A percentile compares a stretch with the other conserved stretches of the same genome.
These are phyloP conservation scores for Incumbomyces lentus DNA, from an alignment of 2,329 filamentous ascomycete species.

Conservation along the genomic window DNA sequence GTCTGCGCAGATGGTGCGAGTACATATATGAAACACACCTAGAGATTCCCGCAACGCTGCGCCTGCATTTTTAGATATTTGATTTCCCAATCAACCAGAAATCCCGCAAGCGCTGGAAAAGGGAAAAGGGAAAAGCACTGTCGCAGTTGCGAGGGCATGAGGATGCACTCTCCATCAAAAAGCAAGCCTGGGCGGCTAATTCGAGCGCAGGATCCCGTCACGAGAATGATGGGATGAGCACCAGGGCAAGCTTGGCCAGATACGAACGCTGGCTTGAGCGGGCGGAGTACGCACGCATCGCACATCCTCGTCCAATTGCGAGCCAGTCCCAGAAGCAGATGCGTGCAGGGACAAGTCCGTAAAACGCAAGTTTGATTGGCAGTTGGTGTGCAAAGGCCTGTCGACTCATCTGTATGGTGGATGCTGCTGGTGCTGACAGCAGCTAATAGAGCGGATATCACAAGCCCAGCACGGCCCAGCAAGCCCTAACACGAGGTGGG, in stretches of 20 bases:
- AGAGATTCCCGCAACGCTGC: neutral
- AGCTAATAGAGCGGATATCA: constrained; percentile 3
- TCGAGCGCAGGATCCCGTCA: neutral
- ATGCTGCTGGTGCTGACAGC: neutral
- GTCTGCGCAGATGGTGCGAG: constrained; percentile 2
- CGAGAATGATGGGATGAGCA: neutral
- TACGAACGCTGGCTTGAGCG: neutral
- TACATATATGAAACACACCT: constrained; percentile 3
- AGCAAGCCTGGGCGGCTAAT: constrained; percentile 1
- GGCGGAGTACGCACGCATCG: neutral
- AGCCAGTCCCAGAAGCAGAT: neutral
- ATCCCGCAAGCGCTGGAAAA: neutral
- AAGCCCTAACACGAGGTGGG: too few species aligned
- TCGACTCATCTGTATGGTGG: neutral
- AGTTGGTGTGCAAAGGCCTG: neutral
- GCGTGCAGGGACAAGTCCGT: neutral
- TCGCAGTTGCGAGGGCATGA: too few species aligned
- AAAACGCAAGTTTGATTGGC: constrained; percentile 1
- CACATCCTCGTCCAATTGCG: neutral
- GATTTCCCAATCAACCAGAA: neutral
- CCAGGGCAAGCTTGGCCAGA: neutral
- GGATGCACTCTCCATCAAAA: neutral
- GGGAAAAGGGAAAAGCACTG: neutral
- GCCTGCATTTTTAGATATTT: constrained; percentile 2
- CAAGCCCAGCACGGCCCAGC: neutral